Percentiles rank a stretch among this genome's conserved stretches.
phyloP scores from a whole-genome alignment of 2,329 filamentous ascomycete genomes.

The Aspergillus persii region DNA sequence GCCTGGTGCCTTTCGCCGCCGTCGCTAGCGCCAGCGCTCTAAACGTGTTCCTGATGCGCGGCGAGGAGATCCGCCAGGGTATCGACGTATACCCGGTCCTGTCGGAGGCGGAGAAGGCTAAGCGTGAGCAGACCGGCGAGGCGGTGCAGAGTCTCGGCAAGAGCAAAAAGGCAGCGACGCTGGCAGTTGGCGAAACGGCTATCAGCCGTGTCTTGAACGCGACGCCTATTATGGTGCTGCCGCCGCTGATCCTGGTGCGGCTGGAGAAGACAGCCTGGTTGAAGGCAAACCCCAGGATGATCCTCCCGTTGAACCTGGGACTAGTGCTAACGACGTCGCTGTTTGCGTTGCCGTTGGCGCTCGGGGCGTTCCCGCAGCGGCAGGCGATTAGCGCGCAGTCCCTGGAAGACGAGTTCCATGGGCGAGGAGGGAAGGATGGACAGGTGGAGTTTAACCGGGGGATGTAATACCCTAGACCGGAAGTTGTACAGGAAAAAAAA shows the following conservation, averaged over 20 bases:
- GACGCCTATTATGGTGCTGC: constrained; percentile 95
- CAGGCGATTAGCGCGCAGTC: constrained; percentile 73
- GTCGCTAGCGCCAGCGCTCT: constrained; percentile 87
- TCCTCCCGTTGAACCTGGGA: constrained; percentile 78
- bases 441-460: constrained; percentile 96
- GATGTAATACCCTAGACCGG: constrained; percentile 55
- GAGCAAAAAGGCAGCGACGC: constrained; percentile 79
- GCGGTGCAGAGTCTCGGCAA: constrained; percentile 74
- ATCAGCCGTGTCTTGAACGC: constrained; percentile 88
- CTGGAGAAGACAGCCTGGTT: constrained; percentile 84
- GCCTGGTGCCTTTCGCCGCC: constrained; percentile 94
- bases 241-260: constrained; percentile 78
- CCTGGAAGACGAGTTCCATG: constrained; percentile 84
- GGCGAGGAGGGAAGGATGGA: constrained; percentile 71
- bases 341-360: constrained; percentile 81
- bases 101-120: constrained; percentile 64
- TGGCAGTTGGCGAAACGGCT: constrained; percentile 92
- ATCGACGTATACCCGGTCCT: constrained; percentile 90
- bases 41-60: constrained; percentile 97
- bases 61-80: constrained; percentile 87
- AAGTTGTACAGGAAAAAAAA: too few relatives aligned
- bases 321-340: constrained; percentile 84
- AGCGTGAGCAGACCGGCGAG: constrained; percentile 62
- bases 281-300: constrained; percentile 70
- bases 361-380: constrained; percentile 89